phyloP scores from a whole-genome alignment of 2,329 filamentous ascomycete species.

The Neonectria punicea region DNA sequence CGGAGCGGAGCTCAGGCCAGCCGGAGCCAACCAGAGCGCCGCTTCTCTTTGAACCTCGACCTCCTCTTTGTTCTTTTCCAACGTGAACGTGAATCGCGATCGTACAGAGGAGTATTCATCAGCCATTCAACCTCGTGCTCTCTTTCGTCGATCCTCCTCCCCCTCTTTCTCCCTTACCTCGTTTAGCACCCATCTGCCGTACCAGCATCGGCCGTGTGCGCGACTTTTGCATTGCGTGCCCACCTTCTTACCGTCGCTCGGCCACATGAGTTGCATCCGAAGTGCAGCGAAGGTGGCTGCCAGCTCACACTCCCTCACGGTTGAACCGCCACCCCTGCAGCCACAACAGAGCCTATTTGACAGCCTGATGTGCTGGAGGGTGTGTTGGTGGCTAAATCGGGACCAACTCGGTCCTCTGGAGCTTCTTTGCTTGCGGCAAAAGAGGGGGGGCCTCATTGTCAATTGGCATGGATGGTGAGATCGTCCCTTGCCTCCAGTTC shows the following conservation, averaged over 20 bases:
- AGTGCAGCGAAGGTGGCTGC: slow-evolving; percentile 35
- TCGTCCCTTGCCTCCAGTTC: slow-evolving; percentile 16
- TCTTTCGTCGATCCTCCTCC: not conserved
- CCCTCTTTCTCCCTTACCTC: slow-evolving; percentile 17
- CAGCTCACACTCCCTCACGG: slow-evolving; percentile 33
- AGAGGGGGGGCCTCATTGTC: slow-evolving; percentile 18
- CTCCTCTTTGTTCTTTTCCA: not conserved
- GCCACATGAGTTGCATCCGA: slow-evolving; percentile 28
- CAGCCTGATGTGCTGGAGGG: slow-evolving; percentile 31
- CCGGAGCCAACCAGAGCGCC: not conserved
- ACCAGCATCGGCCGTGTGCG: slow-evolving; percentile 32
- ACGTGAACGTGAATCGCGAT: not conserved
- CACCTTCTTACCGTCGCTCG: slow-evolving; percentile 9
- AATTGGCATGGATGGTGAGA: slow-evolving; percentile 21
- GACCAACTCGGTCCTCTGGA: slow-evolving; percentile 28
- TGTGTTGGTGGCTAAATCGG: slow-evolving; percentile 32
- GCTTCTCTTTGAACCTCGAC: not conserved
- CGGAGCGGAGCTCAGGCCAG: not conserved
- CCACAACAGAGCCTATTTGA: slow-evolving; percentile 26
- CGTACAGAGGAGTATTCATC: slow-evolving; percentile 2
- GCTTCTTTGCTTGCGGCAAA: not conserved
- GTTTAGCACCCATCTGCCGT: slow-evolving; percentile 13
- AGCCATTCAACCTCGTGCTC: not conserved
- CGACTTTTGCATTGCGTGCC: slow-evolving; percentile 33
- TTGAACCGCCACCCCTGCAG: slow-evolving; percentile 14